Conservation (phyloP, 345 rosid species). For the Heritiera fomes region DNA sequence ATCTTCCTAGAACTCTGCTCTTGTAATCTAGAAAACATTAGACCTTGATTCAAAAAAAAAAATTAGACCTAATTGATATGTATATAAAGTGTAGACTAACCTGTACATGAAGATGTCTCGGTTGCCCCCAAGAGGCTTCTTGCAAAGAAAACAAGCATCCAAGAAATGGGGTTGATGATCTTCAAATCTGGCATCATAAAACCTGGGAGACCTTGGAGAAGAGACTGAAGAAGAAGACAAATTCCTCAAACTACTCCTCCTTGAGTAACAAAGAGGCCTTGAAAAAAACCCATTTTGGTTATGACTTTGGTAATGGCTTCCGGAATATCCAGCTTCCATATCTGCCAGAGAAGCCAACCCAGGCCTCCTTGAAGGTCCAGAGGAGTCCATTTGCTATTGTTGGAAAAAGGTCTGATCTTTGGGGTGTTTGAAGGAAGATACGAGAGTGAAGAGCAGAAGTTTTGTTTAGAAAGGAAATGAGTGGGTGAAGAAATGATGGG, state of each 20-base stretch:
- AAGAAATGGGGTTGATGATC: slow-evolving; percentile 56
- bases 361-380: slow-evolving; percentile 33
- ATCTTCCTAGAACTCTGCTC: background rate
- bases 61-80: background rate
- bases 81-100: slow-evolving; percentile 24
- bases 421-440: background rate
- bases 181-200: slow-evolving; percentile 53
- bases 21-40: background rate
- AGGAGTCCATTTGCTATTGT: slow-evolving; percentile 36
- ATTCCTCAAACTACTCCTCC: slow-evolving; percentile 40
- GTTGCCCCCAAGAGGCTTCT: slow-evolving; percentile 51
- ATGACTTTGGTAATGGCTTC: slow-evolving; percentile 13
- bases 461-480: slow-evolving; percentile 3
- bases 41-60: background rate
- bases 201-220: slow-evolving; percentile 49
- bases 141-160: slow-evolving; percentile 59
- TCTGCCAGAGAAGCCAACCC: slow-evolving; percentile 59
- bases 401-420: background rate
- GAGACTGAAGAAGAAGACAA: slow-evolving; percentile 22
- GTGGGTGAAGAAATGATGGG: slow-evolving; percentile 13
- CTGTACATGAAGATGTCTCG: slow-evolving; percentile 76
- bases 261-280: slow-evolving; percentile 32
- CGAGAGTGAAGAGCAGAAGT: background rate
- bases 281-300: slow-evolving; percentile 35
- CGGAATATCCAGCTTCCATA: slow-evolving; percentile 58